Evolutionary conservation across 805 yeast genomes (phyloP).

Genomic region (Lipomyces oligophaga): DNA sequence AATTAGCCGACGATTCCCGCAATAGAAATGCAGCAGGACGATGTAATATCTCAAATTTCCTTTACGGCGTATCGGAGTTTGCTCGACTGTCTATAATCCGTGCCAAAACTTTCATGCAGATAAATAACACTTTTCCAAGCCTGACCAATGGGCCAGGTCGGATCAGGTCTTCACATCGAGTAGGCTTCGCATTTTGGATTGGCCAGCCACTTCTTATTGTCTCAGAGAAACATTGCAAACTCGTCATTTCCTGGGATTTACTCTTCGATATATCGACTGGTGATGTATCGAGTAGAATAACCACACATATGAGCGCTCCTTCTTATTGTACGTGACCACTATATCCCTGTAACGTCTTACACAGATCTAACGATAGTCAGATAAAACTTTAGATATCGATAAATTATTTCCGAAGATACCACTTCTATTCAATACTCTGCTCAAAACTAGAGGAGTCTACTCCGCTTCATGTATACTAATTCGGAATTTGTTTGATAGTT

Average conservation of each 20-base stretch:
- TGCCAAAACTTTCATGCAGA: conserved; percentile 5
- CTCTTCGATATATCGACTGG: conserved; percentile 18
- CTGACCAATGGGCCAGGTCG: neutral
- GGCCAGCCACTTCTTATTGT: too few relatives aligned
- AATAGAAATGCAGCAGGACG: conserved; percentile 4
- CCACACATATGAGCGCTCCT: conserved; percentile 12
- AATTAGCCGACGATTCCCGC: too few relatives aligned
- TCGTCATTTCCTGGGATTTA: conserved; percentile 21
- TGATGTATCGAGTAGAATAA: conserved; percentile 10
- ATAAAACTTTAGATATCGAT: conserved; percentile 12
- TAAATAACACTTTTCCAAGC: conserved; percentile 9
- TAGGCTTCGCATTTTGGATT: too few relatives aligned
- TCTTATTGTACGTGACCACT: conserved; percentile 9
- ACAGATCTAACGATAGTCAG: conserved; percentile 1
- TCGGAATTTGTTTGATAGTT: conserved; percentile 11
- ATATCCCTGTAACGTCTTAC: neutral
- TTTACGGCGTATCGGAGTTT: conserved; percentile 20
- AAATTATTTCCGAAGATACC: conserved; percentile 10
- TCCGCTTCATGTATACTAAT: conserved; percentile 15
- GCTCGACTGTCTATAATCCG: conserved; percentile 10
- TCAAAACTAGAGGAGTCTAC: conserved; percentile 13
- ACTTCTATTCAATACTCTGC: conserved; percentile 10
- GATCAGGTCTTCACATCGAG: too few relatives aligned
- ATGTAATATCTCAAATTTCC: conserved; percentile 16
- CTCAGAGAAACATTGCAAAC: neutral